Conservation (phyloP, 139 green algal genomes). For the Zygnema circumcarinatum region DNA sequence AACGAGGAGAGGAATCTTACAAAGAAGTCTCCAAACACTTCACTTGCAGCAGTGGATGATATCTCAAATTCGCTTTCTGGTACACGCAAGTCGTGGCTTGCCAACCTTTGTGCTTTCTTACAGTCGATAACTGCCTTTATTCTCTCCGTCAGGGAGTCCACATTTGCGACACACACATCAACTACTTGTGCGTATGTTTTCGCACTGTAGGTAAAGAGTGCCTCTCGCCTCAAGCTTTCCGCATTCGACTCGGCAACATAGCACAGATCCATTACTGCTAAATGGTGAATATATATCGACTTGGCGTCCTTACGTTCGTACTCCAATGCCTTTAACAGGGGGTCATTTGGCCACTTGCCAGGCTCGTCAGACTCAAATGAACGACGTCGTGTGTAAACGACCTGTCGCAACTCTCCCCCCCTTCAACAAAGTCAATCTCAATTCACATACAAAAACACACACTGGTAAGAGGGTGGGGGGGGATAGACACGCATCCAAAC, state of each 20-base stretch:
- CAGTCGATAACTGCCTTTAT: neutral
- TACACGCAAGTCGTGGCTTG: no score
- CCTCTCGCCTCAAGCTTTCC: constrained; percentile 28
- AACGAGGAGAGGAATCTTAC: neutral
- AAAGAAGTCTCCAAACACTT: neutral
- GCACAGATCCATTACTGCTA: constrained; percentile 51
- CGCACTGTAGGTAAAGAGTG: constrained; percentile 34
- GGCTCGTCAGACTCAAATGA: constrained; percentile 8
- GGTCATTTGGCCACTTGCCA: constrained; percentile 1
- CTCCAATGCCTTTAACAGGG: constrained; percentile 32
- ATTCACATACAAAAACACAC: neutral
- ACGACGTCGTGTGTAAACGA: neutral
- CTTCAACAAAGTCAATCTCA: neutral
- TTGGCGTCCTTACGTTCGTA: constrained; percentile 3
- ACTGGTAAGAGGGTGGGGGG: neutral
- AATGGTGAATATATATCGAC: neutral
- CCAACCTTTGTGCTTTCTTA: no score
- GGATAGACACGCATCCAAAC: no score
- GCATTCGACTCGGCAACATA: constrained; percentile 32
- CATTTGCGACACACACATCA: neutral
- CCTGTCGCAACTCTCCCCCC: neutral
- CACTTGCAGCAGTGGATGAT: no score
- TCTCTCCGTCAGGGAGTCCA: constrained; percentile 34
- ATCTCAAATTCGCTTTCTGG: no score
- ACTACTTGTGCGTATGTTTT: no score